Evolutionary conservation across 2,329 filamentous ascomycete genomes (phyloP).

Genomic region (Aspergillus viridinutans): DNA sequence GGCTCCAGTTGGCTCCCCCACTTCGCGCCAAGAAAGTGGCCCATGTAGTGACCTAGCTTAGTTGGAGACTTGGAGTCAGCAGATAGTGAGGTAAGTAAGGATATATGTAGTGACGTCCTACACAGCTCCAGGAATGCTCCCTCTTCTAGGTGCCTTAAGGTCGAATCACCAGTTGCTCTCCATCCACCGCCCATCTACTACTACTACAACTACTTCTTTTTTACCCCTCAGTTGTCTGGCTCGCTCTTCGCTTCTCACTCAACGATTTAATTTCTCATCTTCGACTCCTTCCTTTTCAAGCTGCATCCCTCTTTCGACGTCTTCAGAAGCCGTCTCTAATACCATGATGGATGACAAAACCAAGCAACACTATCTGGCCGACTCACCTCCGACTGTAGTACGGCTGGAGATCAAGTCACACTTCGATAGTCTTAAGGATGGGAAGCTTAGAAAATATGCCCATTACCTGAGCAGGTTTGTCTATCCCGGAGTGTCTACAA

Average conservation of each 20-base stretch:
- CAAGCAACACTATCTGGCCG: constrained; percentile 73
- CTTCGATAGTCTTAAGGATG: constrained; percentile 61
- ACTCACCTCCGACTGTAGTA: constrained; percentile 84
- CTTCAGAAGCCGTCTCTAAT: constrained; percentile 6
- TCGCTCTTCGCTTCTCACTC: constrained; percentile 9
- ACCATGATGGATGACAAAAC: constrained; percentile 37
- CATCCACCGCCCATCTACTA: constrained; percentile 15
- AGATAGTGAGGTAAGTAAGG: constrained; percentile 7
- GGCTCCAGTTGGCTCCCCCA: neutral
- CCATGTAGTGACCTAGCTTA: neutral
- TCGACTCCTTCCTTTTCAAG: constrained; percentile 11
- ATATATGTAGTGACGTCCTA: neutral
- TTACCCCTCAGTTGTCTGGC: constrained; percentile 13
- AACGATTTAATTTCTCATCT: constrained; percentile 11
- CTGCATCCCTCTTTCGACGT: constrained; percentile 11
- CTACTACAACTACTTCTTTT: neutral
- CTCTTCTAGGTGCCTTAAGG: constrained; percentile 17
- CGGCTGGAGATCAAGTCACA: constrained; percentile 87
- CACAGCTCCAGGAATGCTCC: constrained; percentile 16
- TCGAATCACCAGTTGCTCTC: constrained; percentile 16
- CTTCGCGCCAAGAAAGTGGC: constrained; percentile 13
- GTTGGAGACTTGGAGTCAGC: neutral
- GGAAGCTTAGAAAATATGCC: constrained; percentile 78
- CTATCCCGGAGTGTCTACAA: constrained; percentile 15
- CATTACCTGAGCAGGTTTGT: constrained; percentile 75